Conservation (phyloP, 148 eudicot genomes). For the Rheum nobile region DNA sequence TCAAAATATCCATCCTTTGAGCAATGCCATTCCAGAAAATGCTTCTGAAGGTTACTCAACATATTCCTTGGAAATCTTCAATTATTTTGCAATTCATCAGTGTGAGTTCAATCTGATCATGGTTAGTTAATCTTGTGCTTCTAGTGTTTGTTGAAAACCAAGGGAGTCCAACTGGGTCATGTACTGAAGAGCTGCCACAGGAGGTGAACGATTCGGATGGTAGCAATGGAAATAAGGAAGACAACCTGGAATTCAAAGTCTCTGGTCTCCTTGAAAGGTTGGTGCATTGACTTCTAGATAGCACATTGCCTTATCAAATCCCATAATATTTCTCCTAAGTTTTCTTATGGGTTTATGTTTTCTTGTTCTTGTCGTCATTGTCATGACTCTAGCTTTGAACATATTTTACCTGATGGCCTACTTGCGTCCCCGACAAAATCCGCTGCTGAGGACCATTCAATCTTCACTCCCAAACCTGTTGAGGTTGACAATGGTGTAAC, state of each 20-base stretch:
- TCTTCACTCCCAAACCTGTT: constrained; percentile 22
- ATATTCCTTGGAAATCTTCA: background rate
- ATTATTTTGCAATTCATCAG: background rate
- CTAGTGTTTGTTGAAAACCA: constrained; percentile 23
- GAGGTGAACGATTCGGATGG: constrained; percentile 23
- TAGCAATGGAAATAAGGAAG: constrained; percentile 21
- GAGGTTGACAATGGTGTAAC: constrained; percentile 24
- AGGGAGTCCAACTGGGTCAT: constrained; percentile 16
- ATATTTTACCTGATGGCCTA: constrained; percentile 71
- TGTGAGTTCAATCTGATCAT: background rate
- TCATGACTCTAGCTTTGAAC: constrained; percentile 57
- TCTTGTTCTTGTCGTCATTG: background rate
- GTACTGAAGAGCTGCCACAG: constrained; percentile 18
- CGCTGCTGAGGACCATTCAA: constrained; percentile 25
- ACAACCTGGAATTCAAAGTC: constrained; percentile 18
- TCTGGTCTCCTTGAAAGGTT: constrained; percentile 53
- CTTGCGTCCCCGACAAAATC: constrained; percentile 77
- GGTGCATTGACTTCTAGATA: constrained; percentile 7
- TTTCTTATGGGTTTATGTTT: background rate
- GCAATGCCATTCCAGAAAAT: constrained; percentile 24
- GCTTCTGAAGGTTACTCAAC: constrained; percentile 32
- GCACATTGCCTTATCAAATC: background rate
- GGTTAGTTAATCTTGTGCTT: background rate
- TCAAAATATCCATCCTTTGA: constrained; percentile 12
- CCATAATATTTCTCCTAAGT: background rate